These are phyloP conservation scores for Sarocladium strictum DNA, from an alignment of 2,329 filamentous ascomycete genomes.

Conservation along the genomic window DNA sequence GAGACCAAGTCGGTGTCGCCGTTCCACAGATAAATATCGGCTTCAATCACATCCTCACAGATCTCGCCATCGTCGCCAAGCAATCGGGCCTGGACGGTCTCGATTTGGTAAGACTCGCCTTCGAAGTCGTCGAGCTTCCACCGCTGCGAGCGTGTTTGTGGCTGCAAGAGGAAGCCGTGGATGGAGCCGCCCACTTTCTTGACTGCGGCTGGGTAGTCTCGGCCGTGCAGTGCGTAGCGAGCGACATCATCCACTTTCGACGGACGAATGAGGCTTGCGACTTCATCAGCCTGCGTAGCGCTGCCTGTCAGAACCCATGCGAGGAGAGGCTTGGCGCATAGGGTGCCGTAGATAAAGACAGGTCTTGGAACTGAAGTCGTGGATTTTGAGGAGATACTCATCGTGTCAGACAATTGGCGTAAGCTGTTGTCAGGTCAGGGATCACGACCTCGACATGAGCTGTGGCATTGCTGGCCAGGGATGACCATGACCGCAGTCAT, in stretches of 20 bases:
- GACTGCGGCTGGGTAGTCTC: slow-evolving; percentile 22
- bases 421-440: too few relatives aligned
- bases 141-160: slow-evolving; percentile 19
- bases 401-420: too few relatives aligned
- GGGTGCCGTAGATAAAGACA: slow-evolving; percentile 5
- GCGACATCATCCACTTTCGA: slow-evolving; percentile 1
- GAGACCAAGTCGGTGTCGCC: slow-evolving; percentile 15
- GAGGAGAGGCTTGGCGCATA: not conserved
- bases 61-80: not conserved
- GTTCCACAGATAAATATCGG: slow-evolving; percentile 26
- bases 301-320: slow-evolving; percentile 1
- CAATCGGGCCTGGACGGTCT: slow-evolving; percentile 11
- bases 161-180: slow-evolving; percentile 19
- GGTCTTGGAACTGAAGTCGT: too few relatives aligned
- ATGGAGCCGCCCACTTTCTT: slow-evolving; percentile 13
- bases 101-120: slow-evolving; percentile 18
- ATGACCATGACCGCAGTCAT: too few relatives aligned
- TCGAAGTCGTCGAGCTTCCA: slow-evolving; percentile 29
- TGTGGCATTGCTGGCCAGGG: too few relatives aligned
- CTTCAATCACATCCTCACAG: slow-evolving; percentile 14
- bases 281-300: not conserved
- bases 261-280: slow-evolving; percentile 4
- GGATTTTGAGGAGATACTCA: too few relatives aligned
- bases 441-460: not conserved
- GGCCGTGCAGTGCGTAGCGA: slow-evolving; percentile 11